Evolutionary conservation across 2,329 filamentous ascomycete genomes (phyloP).

Genomic region (Fusarium metavorans): DNA sequence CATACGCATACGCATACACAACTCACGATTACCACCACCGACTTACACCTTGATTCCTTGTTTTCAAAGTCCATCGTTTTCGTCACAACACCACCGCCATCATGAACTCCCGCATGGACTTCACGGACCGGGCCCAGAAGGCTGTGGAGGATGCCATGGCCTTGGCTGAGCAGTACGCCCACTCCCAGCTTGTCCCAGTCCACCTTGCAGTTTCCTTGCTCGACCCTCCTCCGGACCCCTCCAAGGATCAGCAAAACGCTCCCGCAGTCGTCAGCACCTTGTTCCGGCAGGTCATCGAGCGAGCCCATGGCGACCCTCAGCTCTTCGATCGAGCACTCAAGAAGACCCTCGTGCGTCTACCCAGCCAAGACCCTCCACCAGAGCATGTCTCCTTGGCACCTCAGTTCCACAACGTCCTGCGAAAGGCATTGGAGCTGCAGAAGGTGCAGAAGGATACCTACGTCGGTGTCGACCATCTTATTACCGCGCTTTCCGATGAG

Average conservation of each 20-base stretch:
- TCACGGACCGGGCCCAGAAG: conserved; percentile 93
- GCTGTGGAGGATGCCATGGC: conserved; percentile 89
- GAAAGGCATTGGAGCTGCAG: conserved; percentile 87
- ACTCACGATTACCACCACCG: background rate
- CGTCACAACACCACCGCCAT: conserved; percentile 45
- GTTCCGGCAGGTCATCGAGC: conserved; percentile 93
- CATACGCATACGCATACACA: background rate
- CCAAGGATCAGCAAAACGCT: conserved; percentile 85
- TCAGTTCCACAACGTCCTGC: conserved; percentile 82
- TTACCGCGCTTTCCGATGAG: conserved; percentile 87
- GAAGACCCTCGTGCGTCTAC: conserved; percentile 89
- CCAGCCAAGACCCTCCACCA: conserved; percentile 94
- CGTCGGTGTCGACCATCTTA: conserved; percentile 95
- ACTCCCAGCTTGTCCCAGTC: conserved; percentile 89
- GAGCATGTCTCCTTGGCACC: conserved; percentile 88
- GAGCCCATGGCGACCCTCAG: conserved; percentile 92
- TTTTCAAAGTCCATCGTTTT: conserved; percentile 9
- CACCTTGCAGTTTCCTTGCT: conserved; percentile 89
- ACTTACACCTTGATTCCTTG: conserved; percentile 10
- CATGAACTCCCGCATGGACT: conserved; percentile 86
- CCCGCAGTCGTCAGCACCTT: conserved; percentile 78
- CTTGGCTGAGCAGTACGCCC: conserved; percentile 88
- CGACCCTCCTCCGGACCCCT: conserved; percentile 79
- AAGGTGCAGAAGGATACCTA: conserved; percentile 98
- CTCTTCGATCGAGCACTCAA: conserved; percentile 89